These are phyloP conservation scores for Sicyos baderoa DNA, from an alignment of 306 rosid species.

Conservation along the genomic window DNA sequence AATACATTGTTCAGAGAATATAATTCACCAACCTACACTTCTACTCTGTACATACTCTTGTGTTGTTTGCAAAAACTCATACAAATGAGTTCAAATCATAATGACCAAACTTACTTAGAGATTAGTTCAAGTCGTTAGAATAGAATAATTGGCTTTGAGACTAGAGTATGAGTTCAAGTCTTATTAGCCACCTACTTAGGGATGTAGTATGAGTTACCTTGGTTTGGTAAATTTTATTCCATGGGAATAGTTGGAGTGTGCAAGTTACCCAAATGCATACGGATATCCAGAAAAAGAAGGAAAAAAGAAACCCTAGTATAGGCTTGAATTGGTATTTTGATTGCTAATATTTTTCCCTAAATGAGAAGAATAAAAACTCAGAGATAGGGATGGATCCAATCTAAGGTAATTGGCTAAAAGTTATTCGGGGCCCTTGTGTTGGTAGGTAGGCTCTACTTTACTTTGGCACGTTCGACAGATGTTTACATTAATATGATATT, in stretches of 20 bases:
- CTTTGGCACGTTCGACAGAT: too few species aligned
- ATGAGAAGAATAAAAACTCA: not conserved
- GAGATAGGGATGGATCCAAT: not conserved
- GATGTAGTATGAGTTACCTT: too few species aligned
- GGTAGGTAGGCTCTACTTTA: slow-evolving; percentile 13
- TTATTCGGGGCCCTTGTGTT: not conserved
- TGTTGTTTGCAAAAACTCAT: too few species aligned
- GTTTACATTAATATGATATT: too few species aligned
- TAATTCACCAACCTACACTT: not conserved
- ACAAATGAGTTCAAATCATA: too few species aligned
- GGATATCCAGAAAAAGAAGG: not conserved
- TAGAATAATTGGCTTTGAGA: not conserved
- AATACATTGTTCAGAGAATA: not conserved
- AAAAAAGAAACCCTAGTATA: not conserved
- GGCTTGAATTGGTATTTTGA: not conserved
- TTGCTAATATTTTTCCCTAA: not conserved
- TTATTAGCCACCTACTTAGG: not conserved
- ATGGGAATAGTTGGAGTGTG: not conserved
- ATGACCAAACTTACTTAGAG: too few species aligned
- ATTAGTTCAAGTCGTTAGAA: not conserved
- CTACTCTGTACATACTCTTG: not conserved
- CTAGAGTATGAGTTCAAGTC: too few species aligned
- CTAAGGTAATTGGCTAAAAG: not conserved
- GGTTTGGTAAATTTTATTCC: too few species aligned
- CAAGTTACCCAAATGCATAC: not conserved